These are phyloP conservation scores for Prunella vulgaris DNA, from an alignment of 257 asterid genomes.

Conservation along the genomic window DNA sequence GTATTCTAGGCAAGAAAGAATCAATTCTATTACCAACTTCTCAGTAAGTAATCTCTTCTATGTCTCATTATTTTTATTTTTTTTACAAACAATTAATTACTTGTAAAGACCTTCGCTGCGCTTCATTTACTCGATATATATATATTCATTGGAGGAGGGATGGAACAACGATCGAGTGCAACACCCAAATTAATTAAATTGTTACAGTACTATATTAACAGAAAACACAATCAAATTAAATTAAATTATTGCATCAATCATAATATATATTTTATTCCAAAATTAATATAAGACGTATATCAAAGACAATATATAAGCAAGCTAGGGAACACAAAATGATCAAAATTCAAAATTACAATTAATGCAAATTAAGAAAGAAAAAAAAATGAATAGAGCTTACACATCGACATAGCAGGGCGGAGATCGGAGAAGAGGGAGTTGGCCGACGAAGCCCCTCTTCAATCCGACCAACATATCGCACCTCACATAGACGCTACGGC, in stretches of 20 bases:
- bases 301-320: not conserved
- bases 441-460: conserved; percentile 46
- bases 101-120: no score
- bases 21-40: conserved; percentile 19
- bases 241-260: not conserved
- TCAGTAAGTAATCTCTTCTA: conserved; percentile 14
- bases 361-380: not conserved
- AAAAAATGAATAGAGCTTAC: not conserved
- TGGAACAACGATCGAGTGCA: no score
- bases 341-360: not conserved
- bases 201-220: no score
- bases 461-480: conserved; percentile 54
- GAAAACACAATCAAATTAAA: not conserved
- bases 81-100: no score
- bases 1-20: conserved; percentile 11
- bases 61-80: not conserved
- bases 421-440: conserved; percentile 49
- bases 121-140: no score
- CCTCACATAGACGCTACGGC: conserved; percentile 32
- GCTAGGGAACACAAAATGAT: not conserved
- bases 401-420: conserved; percentile 36
- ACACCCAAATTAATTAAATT: no score
- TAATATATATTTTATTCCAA: not conserved
- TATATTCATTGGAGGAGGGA: no score
- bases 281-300: not conserved